These are phyloP conservation scores for Termitomyces sp. DNA, from an alignment of 768 basidiomycete species.

Conservation along the genomic window DNA sequence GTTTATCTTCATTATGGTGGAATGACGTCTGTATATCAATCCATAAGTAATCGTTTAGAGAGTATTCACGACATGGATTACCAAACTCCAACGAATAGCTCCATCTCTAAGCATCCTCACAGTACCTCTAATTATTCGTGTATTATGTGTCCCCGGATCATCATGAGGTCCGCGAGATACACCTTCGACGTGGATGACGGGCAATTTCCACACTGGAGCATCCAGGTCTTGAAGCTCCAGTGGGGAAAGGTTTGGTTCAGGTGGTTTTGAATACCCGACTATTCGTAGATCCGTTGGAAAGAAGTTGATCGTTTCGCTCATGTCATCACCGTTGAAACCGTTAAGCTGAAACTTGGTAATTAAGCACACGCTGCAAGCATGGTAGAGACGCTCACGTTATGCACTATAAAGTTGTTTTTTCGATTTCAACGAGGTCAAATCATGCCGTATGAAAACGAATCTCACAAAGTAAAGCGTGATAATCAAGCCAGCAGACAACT, in stretches of 20 bases:
- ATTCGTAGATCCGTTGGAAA: conserved; percentile 50
- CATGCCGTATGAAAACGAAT: conserved; percentile 1
- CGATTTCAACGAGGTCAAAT: neutral
- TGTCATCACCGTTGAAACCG: conserved; percentile 19
- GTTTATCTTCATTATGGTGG: conserved; percentile 25
- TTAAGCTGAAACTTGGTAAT: conserved; percentile 15
- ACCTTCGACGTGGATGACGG: conserved; percentile 51
- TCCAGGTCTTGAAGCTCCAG: conserved; percentile 15
- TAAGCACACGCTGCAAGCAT: neutral
- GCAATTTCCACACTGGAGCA: conserved; percentile 33
- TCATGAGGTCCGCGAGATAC: conserved; percentile 37
- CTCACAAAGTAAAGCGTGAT: conserved; percentile 51
- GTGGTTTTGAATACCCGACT: conserved; percentile 31
- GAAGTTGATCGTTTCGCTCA: conserved; percentile 47
- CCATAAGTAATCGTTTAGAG: neutral
- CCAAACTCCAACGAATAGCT: conserved; percentile 50
- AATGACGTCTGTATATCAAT: conserved; percentile 26
- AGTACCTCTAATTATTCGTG: conserved; percentile 36
- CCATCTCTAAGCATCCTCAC: conserved; percentile 49
- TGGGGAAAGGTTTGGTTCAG: conserved; percentile 22
- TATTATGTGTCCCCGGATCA: conserved; percentile 27
- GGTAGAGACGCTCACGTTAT: conserved; percentile 29
- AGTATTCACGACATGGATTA: conserved; percentile 21
- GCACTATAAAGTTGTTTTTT: conserved; percentile 23
- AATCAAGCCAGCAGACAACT: conserved; percentile 58